A percentile compares a stretch with the other conserved stretches of the same genome.
These are phyloP conservation scores for Coleophoma crateriformis DNA, from an alignment of 2,329 filamentous ascomycete species.

Conservation along the genomic window DNA sequence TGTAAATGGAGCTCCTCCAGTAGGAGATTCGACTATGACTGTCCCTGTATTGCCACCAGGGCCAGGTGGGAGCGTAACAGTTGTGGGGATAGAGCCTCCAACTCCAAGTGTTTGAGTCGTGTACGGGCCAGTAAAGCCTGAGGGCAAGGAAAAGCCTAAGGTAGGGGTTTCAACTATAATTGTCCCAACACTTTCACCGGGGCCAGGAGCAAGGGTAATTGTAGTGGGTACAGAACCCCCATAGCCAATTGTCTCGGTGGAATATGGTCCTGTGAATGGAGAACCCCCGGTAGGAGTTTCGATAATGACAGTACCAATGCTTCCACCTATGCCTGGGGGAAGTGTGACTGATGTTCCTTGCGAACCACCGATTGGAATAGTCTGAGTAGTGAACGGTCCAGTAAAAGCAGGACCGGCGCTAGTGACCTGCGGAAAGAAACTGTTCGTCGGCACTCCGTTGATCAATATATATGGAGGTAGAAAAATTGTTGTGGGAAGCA, in stretches of 20 bases:
- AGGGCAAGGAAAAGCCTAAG: neutral
- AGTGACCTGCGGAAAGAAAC: too few species aligned
- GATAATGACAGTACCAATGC: neutral
- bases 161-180: neutral
- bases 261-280: neutral
- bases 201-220: neutral
- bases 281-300: neutral
- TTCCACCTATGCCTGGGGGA: neutral
- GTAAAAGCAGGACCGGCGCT: too few species aligned
- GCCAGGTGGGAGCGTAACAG: neutral
- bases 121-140: neutral
- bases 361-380: neutral
- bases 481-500: neutral
- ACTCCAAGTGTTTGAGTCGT: neutral
- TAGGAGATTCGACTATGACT: neutral
- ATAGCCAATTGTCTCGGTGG: neutral
- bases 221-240: neutral
- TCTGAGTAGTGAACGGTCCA: neutral
- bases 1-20: neutral
- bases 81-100: neutral
- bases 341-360: neutral
- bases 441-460: too few species aligned
- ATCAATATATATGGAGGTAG: neutral
- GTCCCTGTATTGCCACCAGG: neutral
- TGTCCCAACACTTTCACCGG: neutral